These are phyloP conservation scores for Pichia manshurica DNA, from an alignment of 805 yeast species.

Conservation along the genomic window DNA sequence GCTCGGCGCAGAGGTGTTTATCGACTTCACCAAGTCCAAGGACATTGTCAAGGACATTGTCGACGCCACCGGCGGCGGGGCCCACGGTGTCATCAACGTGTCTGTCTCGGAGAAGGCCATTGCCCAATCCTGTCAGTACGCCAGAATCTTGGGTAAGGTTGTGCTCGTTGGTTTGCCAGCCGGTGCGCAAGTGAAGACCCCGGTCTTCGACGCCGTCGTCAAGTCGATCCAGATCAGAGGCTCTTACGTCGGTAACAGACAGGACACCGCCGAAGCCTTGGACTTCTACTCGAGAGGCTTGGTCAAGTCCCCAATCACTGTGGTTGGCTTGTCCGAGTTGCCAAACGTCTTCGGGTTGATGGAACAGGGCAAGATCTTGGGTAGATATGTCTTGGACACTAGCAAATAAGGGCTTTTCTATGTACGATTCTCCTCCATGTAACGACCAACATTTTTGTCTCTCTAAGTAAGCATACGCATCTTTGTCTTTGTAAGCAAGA, in stretches of 20 bases:
- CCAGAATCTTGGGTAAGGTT: constrained; percentile 54
- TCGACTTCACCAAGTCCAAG: constrained; percentile 45
- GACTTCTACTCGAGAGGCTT: constrained; percentile 66
- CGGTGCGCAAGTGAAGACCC: constrained; percentile 63
- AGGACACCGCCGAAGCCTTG: constrained; percentile 73
- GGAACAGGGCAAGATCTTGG: constrained; percentile 80
- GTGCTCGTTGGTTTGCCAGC: constrained; percentile 71
- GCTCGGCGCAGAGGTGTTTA: constrained; percentile 59
- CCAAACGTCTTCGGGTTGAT: constrained; percentile 66
- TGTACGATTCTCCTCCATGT: background rate
- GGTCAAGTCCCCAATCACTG: constrained; percentile 58
- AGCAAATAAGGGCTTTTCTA: constrained; percentile 36
- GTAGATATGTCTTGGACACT: constrained; percentile 85
- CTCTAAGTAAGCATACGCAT: too few relatives aligned
- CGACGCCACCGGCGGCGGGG: constrained; percentile 44
- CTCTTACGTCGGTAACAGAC: constrained; percentile 85
- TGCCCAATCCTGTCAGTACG: constrained; percentile 52
- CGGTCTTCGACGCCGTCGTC: constrained; percentile 69
- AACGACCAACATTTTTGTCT: too few relatives aligned
- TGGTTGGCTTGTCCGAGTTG: constrained; percentile 70
- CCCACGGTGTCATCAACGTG: constrained; percentile 64
- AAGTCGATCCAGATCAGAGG: constrained; percentile 69
- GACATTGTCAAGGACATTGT: constrained; percentile 38
- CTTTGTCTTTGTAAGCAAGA: too few relatives aligned
- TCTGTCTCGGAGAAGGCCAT: constrained; percentile 51